Base-by-base conservation (phyloP, 768 basidiomycete species). In the Phylloporus scabripes region DNA sequence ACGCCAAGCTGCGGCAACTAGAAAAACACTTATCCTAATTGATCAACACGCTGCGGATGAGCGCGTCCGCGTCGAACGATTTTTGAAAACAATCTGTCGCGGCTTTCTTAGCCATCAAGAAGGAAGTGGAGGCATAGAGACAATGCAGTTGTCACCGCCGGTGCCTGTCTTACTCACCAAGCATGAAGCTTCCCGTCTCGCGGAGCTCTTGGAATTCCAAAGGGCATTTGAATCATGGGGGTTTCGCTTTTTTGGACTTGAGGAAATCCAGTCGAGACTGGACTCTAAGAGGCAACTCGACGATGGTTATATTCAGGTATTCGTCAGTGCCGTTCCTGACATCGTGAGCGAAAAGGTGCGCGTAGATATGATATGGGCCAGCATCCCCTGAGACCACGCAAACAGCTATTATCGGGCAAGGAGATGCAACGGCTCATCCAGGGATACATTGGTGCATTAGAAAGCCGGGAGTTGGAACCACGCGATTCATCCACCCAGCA, bases 1-100 rank as follows among this genome's bases (percentile, higher is more conserved):
- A 34, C 46, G 48, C 42, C 55, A 66, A 37, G 52, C 6, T 21
- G 56, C 56, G 41, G 55, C 64, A 24, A 55, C 36, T 34, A 54
- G 49, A 39, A 57, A 55, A 46, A 62, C 69, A 1, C 76, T 98
- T 26, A 73, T 95, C 28, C 75, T 98, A 45, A 76, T 99, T 41
- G 96, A 99, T 71, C 96, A 99, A 66, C 96, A 99, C 64, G 96
- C 96, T 11, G 95, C 94, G n/a, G 92, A 96, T 62, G 96, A 99
- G 68, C 83, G 96, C 18, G 72, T 97, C 39, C 82, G 94, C 18
- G 90, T 98, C 50, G 96, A 99, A 69, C 69, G 72, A 23, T 87
- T 90, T 64, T 74, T 95, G 57, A 76, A 74, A 53, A 79, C 81
- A 41, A 62, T 92, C n/a, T 92, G 90, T 67, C 63, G 74, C 41